Evolutionary conservation across 768 basidiomycete genomes (phyloP).

Genomic region (Leccinum barrowsii): DNA sequence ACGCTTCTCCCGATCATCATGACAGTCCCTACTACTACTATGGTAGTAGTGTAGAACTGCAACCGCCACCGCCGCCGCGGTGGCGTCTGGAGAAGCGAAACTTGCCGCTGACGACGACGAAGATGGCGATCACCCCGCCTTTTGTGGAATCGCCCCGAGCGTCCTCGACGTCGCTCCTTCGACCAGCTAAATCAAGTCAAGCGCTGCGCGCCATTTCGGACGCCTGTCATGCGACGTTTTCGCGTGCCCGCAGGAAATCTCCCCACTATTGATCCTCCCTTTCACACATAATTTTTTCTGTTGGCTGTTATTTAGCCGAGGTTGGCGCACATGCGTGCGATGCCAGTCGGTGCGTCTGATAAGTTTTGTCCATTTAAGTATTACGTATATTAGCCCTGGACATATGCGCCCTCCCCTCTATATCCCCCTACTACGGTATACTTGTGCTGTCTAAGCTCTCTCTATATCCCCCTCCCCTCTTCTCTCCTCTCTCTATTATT

Average conservation of each 20-base stretch:
- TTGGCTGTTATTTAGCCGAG: not conserved
- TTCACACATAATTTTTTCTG: not conserved
- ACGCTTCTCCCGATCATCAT: not conserved
- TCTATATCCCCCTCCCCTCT: not conserved
- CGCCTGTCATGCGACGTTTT: constrained; percentile 20
- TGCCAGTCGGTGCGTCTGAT: not conserved
- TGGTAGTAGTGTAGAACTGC: not conserved
- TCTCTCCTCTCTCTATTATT: not conserved
- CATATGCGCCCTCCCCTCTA: not conserved
- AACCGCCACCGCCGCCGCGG: not conserved
- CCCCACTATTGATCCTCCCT: not conserved
- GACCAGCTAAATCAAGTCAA: constrained; percentile 10
- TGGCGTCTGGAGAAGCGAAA: constrained; percentile 16
- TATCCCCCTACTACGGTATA: not conserved
- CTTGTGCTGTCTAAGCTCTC: not conserved
- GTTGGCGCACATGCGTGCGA: not conserved
- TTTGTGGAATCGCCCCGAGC: not conserved
- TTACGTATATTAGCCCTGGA: not conserved
- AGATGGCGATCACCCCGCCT: constrained; percentile 2
- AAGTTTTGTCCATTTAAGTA: not conserved
- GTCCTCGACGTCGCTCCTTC: constrained; percentile 5
- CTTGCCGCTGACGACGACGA: not conserved
- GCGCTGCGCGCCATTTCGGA: constrained; percentile 28
- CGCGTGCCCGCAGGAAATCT: constrained; percentile 14
- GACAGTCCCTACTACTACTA: not conserved